Base-by-base conservation (phyloP, 2,329 filamentous ascomycete genomes). In the Pseudopyrenochaeta lycopersici region DNA sequence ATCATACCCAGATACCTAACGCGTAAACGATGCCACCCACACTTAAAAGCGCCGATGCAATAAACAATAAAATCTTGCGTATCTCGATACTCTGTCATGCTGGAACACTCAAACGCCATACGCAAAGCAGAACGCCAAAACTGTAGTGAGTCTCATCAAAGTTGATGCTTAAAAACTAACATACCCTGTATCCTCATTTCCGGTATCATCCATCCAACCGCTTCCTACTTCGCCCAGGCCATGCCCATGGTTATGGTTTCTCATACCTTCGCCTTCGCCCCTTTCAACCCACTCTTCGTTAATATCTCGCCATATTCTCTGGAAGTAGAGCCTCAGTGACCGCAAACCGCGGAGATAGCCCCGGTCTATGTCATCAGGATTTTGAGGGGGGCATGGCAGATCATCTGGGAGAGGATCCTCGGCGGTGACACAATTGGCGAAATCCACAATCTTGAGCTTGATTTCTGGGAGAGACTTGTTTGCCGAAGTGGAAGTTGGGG, bases 391-490 rank as follows among this genome's bases (percentile, higher is more conserved):
- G 65, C 94, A 97, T 15, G 81, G 78, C 1, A 81, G 77, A 54
- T 86, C 81, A 10, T 87, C 77, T 1, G 83, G 78, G 2, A 85
- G 68, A 44, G 78, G 73, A 67, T 97, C 92, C 62, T 95, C 90
- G 3, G 91, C 90, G 1, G 93, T 98, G 31, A 98, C 88, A 70
- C 94, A 97, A 74, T 99, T 99, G 60, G 95, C 95, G 79, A 99
- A 99, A 76, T 99, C 95, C 52, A 97, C 94, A 74, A 99, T 96
- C 77, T 97, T 97, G 78, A 99, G 88, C 74, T 97, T 91, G 70
- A 96, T 93, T 41, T 84, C 81, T 4, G 78, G 71, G 6, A 68
- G 65, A 31, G 71, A 74, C 40, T 64, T 65, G n/a, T 54, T 33
- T 10, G 56, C 48, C 9, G 61, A 36, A 11, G 49, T 62, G 3